Conservation (phyloP, 2,329 filamentous ascomycete genomes). For the Neospermospora avenae region DNA sequence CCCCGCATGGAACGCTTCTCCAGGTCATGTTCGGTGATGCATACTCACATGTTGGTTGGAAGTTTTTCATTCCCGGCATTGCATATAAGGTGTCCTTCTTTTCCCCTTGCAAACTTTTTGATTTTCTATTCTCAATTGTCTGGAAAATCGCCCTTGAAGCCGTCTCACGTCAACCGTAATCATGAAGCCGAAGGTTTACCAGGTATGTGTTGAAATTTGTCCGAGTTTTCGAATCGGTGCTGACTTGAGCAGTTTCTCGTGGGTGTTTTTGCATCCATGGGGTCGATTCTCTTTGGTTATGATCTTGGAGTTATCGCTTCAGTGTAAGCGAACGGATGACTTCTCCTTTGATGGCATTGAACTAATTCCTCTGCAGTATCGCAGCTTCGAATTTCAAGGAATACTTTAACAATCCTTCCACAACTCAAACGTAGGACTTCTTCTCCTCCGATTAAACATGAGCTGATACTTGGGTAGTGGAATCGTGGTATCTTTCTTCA, state of each 20-base stretch:
- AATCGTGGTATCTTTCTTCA: conserved; percentile 75
- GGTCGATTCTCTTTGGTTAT: conserved; percentile 53
- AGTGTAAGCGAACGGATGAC: conserved; percentile 10
- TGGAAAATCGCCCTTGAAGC: neutral
- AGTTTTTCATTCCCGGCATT: neutral
- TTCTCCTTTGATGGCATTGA: conserved; percentile 15
- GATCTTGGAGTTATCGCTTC: conserved; percentile 49
- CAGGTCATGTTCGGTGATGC: neutral
- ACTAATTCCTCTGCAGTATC: conserved; percentile 36
- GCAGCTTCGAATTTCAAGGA: conserved; percentile 44
- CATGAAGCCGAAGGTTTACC: conserved; percentile 17
- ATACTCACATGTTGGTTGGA: neutral
- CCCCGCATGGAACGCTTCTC: conserved; percentile 7
- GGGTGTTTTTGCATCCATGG: conserved; percentile 50
- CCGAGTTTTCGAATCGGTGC: neutral
- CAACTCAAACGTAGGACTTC: conserved; percentile 29
- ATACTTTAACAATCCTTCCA: conserved; percentile 38
- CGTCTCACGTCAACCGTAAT: conserved; percentile 4
- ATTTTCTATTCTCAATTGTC: neutral
- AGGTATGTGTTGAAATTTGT: conserved; percentile 4
- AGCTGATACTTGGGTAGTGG: conserved; percentile 46
- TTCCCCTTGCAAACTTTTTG: neutral
- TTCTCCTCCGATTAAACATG: too few relatives aligned
- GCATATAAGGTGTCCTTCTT: conserved; percentile 1
- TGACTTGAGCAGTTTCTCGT: conserved; percentile 34